Conservation (phyloP, 169 alveolate species). For the Eimeria maxima region DNA sequence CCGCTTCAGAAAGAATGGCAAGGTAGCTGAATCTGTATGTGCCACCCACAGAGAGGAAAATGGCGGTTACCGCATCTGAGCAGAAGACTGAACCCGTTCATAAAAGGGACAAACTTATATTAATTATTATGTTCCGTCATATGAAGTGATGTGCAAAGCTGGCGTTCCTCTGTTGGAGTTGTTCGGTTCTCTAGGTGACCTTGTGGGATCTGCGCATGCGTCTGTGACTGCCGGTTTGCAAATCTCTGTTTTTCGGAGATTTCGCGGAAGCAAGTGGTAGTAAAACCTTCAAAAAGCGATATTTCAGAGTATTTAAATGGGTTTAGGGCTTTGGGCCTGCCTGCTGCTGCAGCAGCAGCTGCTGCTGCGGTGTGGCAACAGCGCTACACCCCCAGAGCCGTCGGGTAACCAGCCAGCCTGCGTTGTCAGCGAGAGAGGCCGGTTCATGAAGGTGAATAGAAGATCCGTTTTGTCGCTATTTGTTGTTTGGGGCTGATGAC, state of each 20-base stretch:
- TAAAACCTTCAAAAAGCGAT: too few relatives aligned
- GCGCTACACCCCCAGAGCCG: constrained; percentile 15
- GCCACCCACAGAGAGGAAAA: background rate
- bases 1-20: background rate
- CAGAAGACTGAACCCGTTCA: background rate
- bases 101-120: too few relatives aligned
- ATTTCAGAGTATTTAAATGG: background rate
- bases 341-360: background rate
- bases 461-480: background rate
- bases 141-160: background rate
- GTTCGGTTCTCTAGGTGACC: background rate
- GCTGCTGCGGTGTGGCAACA: constrained; percentile 1
- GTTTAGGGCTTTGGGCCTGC: background rate
- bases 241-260: background rate
- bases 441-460: background rate
- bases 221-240: background rate
- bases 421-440: background rate
- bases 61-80: background rate
- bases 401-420: background rate
- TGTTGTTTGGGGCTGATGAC: constrained; percentile 6
- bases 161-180: background rate
- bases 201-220: constrained; percentile 5
- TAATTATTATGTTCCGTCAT: background rate
- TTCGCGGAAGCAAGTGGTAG: background rate
- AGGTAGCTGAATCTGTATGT: background rate